Percentiles rank a stretch among this genome's conserved stretches.
These are phyloP conservation scores for Picocystis salinarum DNA, from an alignment of 139 green algal genomes.

Conservation along the genomic window DNA sequence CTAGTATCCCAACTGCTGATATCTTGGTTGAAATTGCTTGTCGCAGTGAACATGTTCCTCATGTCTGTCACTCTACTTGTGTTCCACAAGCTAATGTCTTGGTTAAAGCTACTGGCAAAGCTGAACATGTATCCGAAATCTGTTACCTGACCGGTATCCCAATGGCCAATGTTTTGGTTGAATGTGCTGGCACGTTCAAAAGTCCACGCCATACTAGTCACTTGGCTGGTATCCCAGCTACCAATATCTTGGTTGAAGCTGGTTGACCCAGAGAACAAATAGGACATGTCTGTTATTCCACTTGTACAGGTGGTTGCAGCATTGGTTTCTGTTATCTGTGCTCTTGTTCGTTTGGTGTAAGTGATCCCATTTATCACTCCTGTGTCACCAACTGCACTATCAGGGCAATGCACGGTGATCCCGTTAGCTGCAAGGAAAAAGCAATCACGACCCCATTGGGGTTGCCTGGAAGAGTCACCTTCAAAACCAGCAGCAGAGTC, in stretches of 20 bases:
- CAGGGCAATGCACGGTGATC: too few relatives aligned
- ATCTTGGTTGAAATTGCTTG: slow-evolving; percentile 5
- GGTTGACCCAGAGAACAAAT: slow-evolving; percentile 4
- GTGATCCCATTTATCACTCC: too few relatives aligned
- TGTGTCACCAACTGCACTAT: too few relatives aligned
- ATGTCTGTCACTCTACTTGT: slow-evolving; percentile 8
- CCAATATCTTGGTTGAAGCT: slow-evolving; percentile 7
- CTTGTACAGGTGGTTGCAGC: too few relatives aligned
- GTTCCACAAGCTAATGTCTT: slow-evolving; percentile 8
- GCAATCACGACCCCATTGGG: too few relatives aligned
- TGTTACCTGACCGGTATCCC: slow-evolving; percentile 4
- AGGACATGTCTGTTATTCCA: slow-evolving; percentile 8
- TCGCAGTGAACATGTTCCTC: slow-evolving; percentile 8
- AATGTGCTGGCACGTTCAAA: slow-evolving; percentile 1
- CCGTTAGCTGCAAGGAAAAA: too few relatives aligned
- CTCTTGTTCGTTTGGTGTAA: too few relatives aligned
- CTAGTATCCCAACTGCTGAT: slow-evolving; percentile 6
- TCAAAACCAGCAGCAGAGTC: too few relatives aligned
- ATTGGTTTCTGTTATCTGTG: too few relatives aligned
- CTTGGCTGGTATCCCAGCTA: slow-evolving; percentile 2
- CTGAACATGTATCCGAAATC: slow-evolving; percentile 10
- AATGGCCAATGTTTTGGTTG: slow-evolving; percentile 5
- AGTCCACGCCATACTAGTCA: slow-evolving; percentile 10
- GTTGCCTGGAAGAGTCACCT: too few relatives aligned
- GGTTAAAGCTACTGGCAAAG: not conserved